Base-by-base conservation (phyloP, 257 asterid species). In the Ilex aquifolium region DNA sequence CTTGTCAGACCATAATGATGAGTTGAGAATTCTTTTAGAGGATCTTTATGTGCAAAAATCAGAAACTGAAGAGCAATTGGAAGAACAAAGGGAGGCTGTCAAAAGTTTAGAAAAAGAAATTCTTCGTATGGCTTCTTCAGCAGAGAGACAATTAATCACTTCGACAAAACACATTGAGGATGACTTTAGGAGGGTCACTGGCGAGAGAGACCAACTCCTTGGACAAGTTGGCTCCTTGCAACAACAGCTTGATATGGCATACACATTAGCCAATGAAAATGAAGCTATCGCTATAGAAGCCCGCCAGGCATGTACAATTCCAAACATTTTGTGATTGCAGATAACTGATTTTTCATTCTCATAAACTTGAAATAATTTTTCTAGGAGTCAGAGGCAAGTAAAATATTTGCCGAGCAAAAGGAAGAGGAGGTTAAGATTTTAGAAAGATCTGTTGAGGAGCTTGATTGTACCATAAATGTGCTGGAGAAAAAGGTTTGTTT, bases 391-490 rank as follows among this genome's bases (percentile, higher is more conserved):
- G 90, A 83, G 77, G 80, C 80, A 53, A 79, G 85, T 76, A 90
- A 83, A 79, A 36, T 79, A 64, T 83, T 83, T 66, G 97, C 97
- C 56, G 96, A 85, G 76, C 81, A 83, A 66, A 90, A 90, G 83
- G 95, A 90, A 77, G 97, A 83, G 79, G 97, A 90, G 83, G 95
- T 90, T 57, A 83, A 74, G 81, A 85, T 90, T 76, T 77, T 90
- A 69, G 95, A 88, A 64, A 83, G 54, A 56, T 90, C 95, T 5
- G 83, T 90, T 32, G 90, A 88, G 84, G 97, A 87, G 86, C 97
- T 90, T 59, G 97, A 90, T 72, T 65, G 84, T 77, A 90, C 97
- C 72, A 77, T 90, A 72, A 79, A 82, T 75, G 92, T 90, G 60
- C 75, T 90, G 77, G 97, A 90, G 82, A 85, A 69, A 72, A 90